Conservation (phyloP, 23 red algal genomes). For the Gracilaria vermiculophylla region DNA sequence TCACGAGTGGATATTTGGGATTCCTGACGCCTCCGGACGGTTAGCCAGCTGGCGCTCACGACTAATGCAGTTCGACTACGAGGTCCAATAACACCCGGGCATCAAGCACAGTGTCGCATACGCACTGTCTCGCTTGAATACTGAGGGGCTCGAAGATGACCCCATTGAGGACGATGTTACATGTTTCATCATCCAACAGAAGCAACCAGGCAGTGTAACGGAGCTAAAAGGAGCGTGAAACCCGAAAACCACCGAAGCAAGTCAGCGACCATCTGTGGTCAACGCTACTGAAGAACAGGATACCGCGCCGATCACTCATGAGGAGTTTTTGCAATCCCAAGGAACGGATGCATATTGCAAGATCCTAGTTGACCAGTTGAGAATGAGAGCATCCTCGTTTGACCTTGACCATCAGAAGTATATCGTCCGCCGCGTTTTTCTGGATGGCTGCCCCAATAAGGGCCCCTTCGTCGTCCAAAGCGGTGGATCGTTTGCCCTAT, state of each 20-base stretch:
- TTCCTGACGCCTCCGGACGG: background rate
- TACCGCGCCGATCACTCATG: background rate
- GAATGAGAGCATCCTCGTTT: background rate
- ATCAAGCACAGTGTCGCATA: background rate
- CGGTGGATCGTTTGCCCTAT: no score
- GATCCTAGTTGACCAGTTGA: background rate
- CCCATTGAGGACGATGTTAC: background rate
- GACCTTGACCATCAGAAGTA: background rate
- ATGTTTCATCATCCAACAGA: background rate
- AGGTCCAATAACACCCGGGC: background rate
- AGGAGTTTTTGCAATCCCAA: background rate
- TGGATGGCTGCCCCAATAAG: background rate
- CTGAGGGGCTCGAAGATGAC: background rate
- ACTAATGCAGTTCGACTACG: background rate
- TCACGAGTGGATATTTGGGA: background rate
- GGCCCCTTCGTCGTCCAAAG: no score
- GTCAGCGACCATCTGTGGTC: background rate
- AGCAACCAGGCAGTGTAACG: background rate
- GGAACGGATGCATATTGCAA: background rate
- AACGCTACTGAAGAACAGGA: background rate
- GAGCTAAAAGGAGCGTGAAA: no score
- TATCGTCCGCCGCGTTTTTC: background rate
- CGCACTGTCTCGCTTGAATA: background rate
- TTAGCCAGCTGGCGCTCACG: background rate
- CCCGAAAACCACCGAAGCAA: background rate